Evolutionary conservation across 164 flowering plant genomes (phyloP).

Genomic region (Stephania yunnanensis): DNA sequence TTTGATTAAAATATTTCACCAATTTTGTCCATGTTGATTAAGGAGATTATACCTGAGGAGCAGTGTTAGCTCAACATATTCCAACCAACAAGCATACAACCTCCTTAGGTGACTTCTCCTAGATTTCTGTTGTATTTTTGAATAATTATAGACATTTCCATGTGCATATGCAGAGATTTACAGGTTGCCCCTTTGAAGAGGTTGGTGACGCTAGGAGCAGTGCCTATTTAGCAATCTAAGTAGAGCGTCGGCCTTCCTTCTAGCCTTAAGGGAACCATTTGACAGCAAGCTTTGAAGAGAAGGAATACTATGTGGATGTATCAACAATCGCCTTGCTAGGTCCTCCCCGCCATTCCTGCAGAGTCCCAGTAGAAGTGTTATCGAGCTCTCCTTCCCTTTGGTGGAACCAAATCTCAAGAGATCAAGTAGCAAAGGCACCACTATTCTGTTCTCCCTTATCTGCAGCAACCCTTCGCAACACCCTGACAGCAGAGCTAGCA

Average conservation of each 20-base stretch:
- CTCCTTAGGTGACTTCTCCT: neutral
- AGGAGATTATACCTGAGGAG: neutral
- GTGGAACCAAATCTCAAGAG: conserved; percentile 57
- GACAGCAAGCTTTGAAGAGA: conserved; percentile 50
- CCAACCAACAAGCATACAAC: conserved; percentile 1
- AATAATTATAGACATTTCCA: neutral
- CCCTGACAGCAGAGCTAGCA: conserved; percentile 44
- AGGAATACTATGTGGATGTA: conserved; percentile 53
- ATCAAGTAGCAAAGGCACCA: conserved; percentile 50
- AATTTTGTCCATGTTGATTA: neutral
- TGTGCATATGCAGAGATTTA: neutral
- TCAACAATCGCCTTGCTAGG: conserved; percentile 38
- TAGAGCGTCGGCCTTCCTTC: conserved; percentile 62
- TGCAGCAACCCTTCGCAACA: conserved; percentile 48
- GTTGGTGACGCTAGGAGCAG: conserved; percentile 38
- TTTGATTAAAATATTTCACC: neutral
- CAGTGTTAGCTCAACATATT: neutral
- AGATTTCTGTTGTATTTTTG: neutral
- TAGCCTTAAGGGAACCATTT: conserved; percentile 52
- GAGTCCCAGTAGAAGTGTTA: conserved; percentile 53
- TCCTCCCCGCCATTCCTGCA: conserved; percentile 66
- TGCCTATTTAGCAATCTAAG: conserved; percentile 58
- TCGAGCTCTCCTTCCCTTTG: conserved; percentile 66
- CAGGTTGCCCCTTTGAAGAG: conserved; percentile 15
- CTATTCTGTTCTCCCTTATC: conserved; percentile 34